These are phyloP conservation scores for Stipa capillata DNA, from an alignment of 176 grass and related monocot species.

Conservation along the genomic window DNA sequence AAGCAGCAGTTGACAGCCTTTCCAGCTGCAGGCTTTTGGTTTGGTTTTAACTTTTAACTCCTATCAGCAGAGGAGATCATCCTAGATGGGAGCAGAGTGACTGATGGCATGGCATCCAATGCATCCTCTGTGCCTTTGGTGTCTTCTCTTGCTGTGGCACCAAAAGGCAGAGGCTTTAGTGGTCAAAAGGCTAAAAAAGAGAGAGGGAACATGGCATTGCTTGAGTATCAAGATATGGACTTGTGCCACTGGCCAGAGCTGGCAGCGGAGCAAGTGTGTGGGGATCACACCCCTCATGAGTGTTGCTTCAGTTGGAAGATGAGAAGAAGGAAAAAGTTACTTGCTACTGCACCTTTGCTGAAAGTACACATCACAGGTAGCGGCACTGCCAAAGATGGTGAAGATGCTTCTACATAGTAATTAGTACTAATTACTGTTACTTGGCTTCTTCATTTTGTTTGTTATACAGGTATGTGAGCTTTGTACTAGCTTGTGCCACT, in stretches of 20 bases:
- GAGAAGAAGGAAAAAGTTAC: not conserved
- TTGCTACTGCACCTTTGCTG: not conserved
- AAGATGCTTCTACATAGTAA: not conserved
- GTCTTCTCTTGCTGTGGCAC: not conserved
- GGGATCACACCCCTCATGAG: conserved; percentile 23
- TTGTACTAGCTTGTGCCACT: not conserved
- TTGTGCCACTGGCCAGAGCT: not conserved
- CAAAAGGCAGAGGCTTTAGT: conserved; percentile 7
- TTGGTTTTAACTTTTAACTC: not conserved
- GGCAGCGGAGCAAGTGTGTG: not conserved
- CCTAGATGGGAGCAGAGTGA: conserved; percentile 5
- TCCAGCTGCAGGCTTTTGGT: conserved; percentile 27
- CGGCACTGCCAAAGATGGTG: not conserved
- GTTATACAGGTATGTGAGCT: not conserved
- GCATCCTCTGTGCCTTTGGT: not conserved
- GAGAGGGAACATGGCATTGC: conserved; percentile 21
- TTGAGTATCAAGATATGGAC: conserved; percentile 40
- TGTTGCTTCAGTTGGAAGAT: conserved; percentile 17
- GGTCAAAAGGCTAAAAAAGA: conserved; percentile 45
- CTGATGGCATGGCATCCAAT: conserved; percentile 29
- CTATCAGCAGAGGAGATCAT: conserved; percentile 3
- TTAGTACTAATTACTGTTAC: not conserved
- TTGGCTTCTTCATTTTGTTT: not conserved
- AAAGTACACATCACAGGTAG: not conserved
- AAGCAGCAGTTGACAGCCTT: conserved; percentile 4